Base-by-base conservation (phyloP, 345 rosid genomes). In the Limnanthes douglasii region DNA sequence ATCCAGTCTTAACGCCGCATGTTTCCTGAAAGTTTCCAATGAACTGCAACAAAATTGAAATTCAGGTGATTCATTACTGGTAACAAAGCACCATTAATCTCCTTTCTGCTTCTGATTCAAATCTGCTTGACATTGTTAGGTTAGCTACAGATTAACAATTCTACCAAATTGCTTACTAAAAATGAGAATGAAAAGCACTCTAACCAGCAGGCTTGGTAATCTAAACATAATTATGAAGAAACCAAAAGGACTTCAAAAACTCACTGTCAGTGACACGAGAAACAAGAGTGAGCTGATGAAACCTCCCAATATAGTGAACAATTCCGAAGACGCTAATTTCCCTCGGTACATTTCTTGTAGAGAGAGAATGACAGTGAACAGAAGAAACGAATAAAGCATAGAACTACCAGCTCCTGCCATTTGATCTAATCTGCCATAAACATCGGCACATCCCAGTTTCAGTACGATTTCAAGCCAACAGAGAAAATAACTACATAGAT, bases 1-100 rank as follows among this genome's bases (percentile, higher is more conserved):
- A 88, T 0, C 94, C 75, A 37, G 79, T 88, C 70, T 54, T 88
- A 55, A 70, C 38, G 46, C 92, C 82, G 57, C 66, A 50, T 12
- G 84, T 48, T 54, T 79, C 98, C 57, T 84, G 94, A 55, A 72
- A 75, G 62, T 74, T 86, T 15, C 90, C 86, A 42, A 86, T 66
- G 62, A 84, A 79, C 94, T 90, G 72, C 67, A 71, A 39, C 9
- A 45, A 54, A 6, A 54, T 15, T 5, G 41, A 38, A 30, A n/a
- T n/a, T n/a, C n/a, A n/a, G n/a, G n/a, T n/a, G n/a, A n/a, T n/a
- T n/a, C n/a, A n/a, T n/a, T n/a, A n/a, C n/a, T n/a, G n/a, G n/a
- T n/a, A n/a, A n/a, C n/a, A n/a, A n/a, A n/a, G n/a, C n/a, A n/a
- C n/a, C n/a, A n/a, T n/a, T n/a, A n/a, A n/a, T n/a, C n/a, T n/a